Conservation (phyloP, 202 grass and related monocot genomes). For the Musa balbisiana region DNA sequence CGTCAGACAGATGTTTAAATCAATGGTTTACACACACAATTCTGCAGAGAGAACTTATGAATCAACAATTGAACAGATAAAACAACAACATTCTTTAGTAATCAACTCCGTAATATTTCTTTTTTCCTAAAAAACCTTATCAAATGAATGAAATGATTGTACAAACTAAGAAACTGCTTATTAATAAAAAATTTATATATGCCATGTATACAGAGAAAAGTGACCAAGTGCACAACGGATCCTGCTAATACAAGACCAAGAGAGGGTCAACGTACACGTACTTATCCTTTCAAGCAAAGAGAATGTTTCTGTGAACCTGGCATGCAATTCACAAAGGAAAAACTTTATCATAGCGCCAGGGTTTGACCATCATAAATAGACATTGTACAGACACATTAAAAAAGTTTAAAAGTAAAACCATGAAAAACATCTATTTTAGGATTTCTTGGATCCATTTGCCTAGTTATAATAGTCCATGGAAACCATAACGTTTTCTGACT, state of each 20-base stretch:
- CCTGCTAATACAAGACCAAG: neutral
- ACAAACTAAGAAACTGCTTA: neutral
- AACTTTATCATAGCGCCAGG: neutral
- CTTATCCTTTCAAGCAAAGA: neutral
- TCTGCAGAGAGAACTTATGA: too few species aligned
- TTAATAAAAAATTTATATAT: neutral
- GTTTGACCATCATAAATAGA: too few species aligned
- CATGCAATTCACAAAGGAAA: neutral
- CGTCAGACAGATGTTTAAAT: too few species aligned
- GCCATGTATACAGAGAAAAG: neutral
- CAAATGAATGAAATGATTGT: neutral
- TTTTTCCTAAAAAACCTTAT: neutral
- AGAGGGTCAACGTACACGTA: neutral
- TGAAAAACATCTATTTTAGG: neutral
- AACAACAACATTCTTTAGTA: too few species aligned
- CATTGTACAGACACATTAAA: neutral
- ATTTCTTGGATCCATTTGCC: too few species aligned
- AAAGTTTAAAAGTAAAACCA: neutral
- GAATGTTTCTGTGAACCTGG: neutral
- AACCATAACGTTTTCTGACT: neutral
- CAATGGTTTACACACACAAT: too few species aligned
- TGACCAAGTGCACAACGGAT: neutral
- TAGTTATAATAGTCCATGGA: too few species aligned
- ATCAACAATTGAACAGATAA: too few species aligned
- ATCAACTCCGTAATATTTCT: too few species aligned